Percentiles rank a stretch among this genome's conserved stretches.
phyloP scores from a whole-genome alignment of 768 basidiomycete species.

The Auricularia sp. region DNA sequence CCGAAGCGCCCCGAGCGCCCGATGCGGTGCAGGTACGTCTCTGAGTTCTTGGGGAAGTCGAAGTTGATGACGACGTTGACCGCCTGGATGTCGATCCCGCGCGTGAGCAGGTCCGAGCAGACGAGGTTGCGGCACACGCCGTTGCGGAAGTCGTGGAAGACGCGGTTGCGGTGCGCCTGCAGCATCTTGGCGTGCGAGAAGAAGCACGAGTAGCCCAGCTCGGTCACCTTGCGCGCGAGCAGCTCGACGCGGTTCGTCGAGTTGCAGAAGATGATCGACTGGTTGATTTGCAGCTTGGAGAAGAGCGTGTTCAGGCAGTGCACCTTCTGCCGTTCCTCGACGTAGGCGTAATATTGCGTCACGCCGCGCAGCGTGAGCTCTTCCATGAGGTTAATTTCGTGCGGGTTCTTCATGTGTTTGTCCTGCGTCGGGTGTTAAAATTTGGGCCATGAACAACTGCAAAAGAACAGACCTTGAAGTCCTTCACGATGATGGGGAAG shows the following conservation, averaged over 20 bases:
- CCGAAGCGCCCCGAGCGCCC: constrained; percentile 97
- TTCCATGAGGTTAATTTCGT: constrained; percentile 99
- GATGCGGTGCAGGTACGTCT: constrained; percentile 97
- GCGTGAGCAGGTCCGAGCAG: constrained; percentile 91
- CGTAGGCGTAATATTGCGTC: constrained; percentile 98
- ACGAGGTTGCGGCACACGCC: constrained; percentile 98
- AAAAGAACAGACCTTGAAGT: constrained; percentile 72
- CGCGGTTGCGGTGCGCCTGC: constrained; percentile 95
- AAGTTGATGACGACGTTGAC: constrained; percentile 99
- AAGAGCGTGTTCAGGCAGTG: constrained; percentile 99
- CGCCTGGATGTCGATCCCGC: constrained; percentile 99
- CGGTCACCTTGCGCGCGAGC: constrained; percentile 97
- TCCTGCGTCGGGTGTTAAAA: constrained; percentile 39
- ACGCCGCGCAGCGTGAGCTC: constrained; percentile 97
- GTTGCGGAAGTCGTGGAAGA: constrained; percentile 99
- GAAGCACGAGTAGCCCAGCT: constrained; percentile 99
- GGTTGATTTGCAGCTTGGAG: constrained; percentile 99
- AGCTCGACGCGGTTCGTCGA: constrained; percentile 99
- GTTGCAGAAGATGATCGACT: constrained; percentile 99
- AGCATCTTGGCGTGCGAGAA: constrained; percentile 99
- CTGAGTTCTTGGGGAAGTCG: constrained; percentile 97
- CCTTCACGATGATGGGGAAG: constrained; percentile 97
- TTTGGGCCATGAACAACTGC: constrained; percentile 9
- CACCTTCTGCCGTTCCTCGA: constrained; percentile 98
- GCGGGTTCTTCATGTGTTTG: constrained; percentile 90